Conservation (phyloP, 768 basidiomycete genomes). For the Tulasnella sp. region DNA sequence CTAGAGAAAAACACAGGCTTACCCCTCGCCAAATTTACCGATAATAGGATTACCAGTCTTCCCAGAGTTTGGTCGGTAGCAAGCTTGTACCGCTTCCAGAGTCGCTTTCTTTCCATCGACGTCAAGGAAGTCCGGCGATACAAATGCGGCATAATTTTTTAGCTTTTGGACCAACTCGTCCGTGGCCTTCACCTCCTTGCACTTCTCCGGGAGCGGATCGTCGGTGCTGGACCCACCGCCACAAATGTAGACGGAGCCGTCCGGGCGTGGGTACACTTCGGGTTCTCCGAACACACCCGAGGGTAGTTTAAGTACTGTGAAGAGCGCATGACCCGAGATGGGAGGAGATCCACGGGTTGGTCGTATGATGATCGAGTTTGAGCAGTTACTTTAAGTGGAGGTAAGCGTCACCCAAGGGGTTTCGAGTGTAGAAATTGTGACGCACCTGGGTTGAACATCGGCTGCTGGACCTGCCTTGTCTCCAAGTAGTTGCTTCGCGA, state of each 20-base stretch:
- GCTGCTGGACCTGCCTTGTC: constrained; percentile 33
- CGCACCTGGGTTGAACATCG: constrained; percentile 34
- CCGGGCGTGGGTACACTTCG: constrained; percentile 48
- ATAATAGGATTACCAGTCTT: constrained; percentile 36
- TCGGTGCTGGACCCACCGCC: constrained; percentile 32
- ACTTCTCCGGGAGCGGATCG: constrained; percentile 42
- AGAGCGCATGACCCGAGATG: constrained; percentile 46
- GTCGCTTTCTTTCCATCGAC: constrained; percentile 10
- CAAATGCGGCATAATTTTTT: constrained; percentile 23
- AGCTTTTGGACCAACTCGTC: constrained; percentile 30
- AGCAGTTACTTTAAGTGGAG: constrained; percentile 21
- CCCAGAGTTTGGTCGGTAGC: constrained; percentile 36
- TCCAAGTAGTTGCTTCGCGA: constrained; percentile 44
- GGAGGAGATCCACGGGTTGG: constrained; percentile 18
- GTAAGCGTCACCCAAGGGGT: neutral
- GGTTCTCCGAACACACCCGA: constrained; percentile 46
- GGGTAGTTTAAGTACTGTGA: constrained; percentile 46
- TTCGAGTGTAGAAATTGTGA: neutral
- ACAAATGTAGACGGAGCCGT: constrained; percentile 42
- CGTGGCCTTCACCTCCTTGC: constrained; percentile 35
- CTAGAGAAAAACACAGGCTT: neutral
- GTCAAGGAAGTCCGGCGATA: constrained; percentile 29
- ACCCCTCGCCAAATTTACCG: constrained; percentile 36
- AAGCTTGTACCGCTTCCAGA: constrained; percentile 35
- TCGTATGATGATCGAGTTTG: constrained; percentile 38